These are phyloP conservation scores for Quercus phellos DNA, from an alignment of 331 rosid species.

Conservation along the genomic window DNA sequence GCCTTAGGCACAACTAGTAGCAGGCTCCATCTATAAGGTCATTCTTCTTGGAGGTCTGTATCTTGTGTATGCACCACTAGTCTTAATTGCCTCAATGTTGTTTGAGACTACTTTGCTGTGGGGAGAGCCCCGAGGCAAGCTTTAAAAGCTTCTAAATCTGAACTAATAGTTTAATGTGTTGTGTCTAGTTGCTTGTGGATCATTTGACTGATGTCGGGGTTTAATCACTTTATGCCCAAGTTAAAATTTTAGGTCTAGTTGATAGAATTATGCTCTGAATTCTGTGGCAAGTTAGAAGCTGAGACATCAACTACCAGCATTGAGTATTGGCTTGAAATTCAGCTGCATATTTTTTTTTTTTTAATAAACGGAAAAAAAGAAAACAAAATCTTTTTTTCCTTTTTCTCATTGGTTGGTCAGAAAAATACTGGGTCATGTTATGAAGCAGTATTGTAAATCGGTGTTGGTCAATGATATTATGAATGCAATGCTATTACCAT, in stretches of 20 bases:
- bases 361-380: too few species aligned
- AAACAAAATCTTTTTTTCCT: too few species aligned
- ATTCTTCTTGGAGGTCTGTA: too few species aligned
- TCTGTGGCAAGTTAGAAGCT: background rate
- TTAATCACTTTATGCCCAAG: background rate
- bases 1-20: too few species aligned
- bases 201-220: background rate
- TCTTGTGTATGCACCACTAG: too few species aligned
- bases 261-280: background rate
- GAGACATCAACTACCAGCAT: background rate
- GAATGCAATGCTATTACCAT: too few species aligned
- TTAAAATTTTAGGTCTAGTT: background rate
- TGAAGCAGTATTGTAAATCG: too few species aligned
- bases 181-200: background rate
- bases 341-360: too few species aligned
- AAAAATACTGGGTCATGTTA: too few species aligned
- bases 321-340: background rate
- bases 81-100: background rate
- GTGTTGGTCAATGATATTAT: too few species aligned
- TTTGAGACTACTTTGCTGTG: background rate
- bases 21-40: too few species aligned
- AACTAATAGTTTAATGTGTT: background rate
- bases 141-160: background rate
- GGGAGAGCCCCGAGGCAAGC: background rate
- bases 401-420: too few species aligned